Conservation (phyloP, 2,329 filamentous ascomycete genomes). For the Paracamarosporium sp. region DNA sequence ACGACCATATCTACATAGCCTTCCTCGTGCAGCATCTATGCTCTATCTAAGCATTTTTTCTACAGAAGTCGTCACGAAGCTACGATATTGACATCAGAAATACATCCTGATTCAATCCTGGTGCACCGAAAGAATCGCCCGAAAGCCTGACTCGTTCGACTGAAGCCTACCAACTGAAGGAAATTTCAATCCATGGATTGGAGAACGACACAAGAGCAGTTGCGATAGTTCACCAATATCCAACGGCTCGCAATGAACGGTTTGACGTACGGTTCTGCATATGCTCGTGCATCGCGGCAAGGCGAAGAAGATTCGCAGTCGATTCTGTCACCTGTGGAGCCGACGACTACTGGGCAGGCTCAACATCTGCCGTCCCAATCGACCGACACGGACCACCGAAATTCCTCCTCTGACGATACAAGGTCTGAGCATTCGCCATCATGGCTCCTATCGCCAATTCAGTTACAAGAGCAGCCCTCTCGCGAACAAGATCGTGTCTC, state of each 20-base stretch:
- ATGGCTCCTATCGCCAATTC: constrained; percentile 6
- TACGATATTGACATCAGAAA: background rate
- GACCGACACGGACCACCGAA: background rate
- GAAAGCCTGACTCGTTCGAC: background rate
- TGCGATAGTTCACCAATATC: background rate
- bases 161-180: background rate
- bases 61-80: background rate
- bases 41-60: background rate
- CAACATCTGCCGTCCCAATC: constrained; percentile 6
- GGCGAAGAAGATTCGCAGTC: constrained; percentile 1
- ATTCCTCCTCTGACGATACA: background rate
- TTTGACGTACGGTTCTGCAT: constrained; percentile 5
- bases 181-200: background rate
- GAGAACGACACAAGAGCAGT: background rate
- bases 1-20: background rate
- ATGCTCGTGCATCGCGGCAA: constrained; percentile 6
- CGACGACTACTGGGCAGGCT: background rate
- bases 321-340: background rate
- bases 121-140: background rate
- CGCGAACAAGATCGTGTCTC: background rate
- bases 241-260: background rate
- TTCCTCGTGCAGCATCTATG: background rate
- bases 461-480: background rate
- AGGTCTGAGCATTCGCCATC: background rate
- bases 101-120: background rate